Evolutionary conservation across 768 basidiomycete species (phyloP).

Genomic region (Boletus huronensis): DNA sequence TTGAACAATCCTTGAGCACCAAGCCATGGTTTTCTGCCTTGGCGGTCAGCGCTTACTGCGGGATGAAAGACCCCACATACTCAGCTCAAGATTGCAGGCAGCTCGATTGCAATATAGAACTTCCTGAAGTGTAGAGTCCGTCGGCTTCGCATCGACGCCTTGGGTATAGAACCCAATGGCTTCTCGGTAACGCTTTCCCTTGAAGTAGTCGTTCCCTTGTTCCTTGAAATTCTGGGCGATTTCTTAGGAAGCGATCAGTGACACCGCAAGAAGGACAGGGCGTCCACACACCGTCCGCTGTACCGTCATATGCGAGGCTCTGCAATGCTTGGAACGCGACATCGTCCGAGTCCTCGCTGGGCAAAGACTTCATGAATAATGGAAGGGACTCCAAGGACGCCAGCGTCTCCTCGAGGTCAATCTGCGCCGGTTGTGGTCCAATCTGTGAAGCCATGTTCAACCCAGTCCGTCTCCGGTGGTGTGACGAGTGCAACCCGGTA

Average conservation of each 20-base stretch:
- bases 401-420: conserved; percentile 36
- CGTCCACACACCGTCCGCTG: conserved; percentile 78
- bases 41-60: neutral
- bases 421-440: conserved; percentile 23
- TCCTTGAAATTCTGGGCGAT: conserved; percentile 90
- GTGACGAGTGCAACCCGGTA: neutral
- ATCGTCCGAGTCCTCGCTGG: conserved; percentile 60
- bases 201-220: conserved; percentile 94
- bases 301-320: conserved; percentile 83
- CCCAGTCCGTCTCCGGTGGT: neutral
- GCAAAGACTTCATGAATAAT: conserved; percentile 90
- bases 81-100: conserved; percentile 86
- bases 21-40: conserved; percentile 80
- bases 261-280: neutral
- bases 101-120: conserved; percentile 86
- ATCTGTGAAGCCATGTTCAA: conserved; percentile 20
- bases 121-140: conserved; percentile 52
- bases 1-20: conserved; percentile 82
- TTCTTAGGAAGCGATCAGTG: conserved; percentile 45
- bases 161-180: conserved; percentile 89
- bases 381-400: conserved; percentile 63
- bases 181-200: conserved; percentile 81
- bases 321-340: conserved; percentile 77
- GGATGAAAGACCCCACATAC: conserved; percentile 41
- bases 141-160: conserved; percentile 81